Base-by-base conservation (phyloP, 139 green algal species). In the Chlorella sp. region DNA sequence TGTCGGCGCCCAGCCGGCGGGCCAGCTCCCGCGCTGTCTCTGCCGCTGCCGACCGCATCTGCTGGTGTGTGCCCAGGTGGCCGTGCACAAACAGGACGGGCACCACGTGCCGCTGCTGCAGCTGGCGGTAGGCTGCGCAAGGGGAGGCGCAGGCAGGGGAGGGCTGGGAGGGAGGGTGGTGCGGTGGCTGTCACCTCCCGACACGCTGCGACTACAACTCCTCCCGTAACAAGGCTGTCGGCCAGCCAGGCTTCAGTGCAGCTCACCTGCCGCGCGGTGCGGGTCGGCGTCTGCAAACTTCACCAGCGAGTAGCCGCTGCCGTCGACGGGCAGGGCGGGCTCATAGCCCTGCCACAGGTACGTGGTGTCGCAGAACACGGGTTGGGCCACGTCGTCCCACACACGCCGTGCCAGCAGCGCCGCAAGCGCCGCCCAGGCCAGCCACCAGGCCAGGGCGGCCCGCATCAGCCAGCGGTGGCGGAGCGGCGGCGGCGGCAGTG, bases 41-140 rank as follows among this genome's bases (percentile, higher is more conserved):
- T 11, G 83, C 58, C 30, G 83, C 83, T 3, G 80, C 56, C 16
- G 83, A 87, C 62, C 83, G 62, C 83, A 87, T 87, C 48, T 87
- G 83, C 60, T 90, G 48, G 44, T 82, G 70, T 19, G 43, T 83
- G 51, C 87, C 87, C 58, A 87, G 44, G 62, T 90, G 83, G 8
- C 87, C 87, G n/a, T 88, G 87, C 13, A 90, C 83, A 41, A 90
- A 90, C 17, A 90, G 76, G 28, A 90, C 41, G 13, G 87, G 77
- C 26, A 86, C 54, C 9, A 51, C 34, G n/a, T 51, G 74, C 56
- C 16, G 60, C 13, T 6, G 38, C n/a, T 62, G 48, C 51, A 82
- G 36, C 54, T 51, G 62, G 17, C 43, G 17, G 16, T n/a, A 36
- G 3, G 44, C 73, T 82, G 73, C 69, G 30, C 34, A 72, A 34